Percentiles rank a stretch among this genome's conserved stretches.
phyloP scores from a whole-genome alignment of 441 rosid species.

The Populus hybrid region DNA sequence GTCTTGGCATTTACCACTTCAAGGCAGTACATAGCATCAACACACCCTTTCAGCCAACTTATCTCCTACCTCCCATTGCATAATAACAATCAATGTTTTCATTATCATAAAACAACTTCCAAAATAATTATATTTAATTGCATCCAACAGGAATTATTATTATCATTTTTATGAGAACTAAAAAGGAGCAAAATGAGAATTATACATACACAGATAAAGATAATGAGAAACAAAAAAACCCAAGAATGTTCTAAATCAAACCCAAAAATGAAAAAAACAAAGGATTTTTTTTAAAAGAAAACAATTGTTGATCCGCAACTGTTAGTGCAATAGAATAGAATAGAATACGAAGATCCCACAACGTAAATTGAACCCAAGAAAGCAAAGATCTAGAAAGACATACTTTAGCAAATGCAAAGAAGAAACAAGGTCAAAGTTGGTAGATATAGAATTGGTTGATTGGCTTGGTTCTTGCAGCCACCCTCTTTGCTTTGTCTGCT shows the following conservation, averaged over 20 bases:
- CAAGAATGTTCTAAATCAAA: not conserved
- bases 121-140: not conserved
- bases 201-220: not conserved
- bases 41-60: not conserved
- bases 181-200: not conserved
- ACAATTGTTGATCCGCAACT: conserved; percentile 34
- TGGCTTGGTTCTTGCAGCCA: not conserved
- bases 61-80: not conserved
- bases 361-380: conserved; percentile 13
- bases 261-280: not conserved
- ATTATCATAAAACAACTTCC: not conserved
- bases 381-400: conserved; percentile 35
- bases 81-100: not conserved
- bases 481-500: conserved; percentile 6
- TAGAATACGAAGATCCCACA: conserved; percentile 15
- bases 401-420: conserved; percentile 14
- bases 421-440: conserved; percentile 15
- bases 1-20: conserved; percentile 2
- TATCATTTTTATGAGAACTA: not conserved
- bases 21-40: not conserved
- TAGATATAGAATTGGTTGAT: conserved; percentile 1
- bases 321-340: conserved; percentile 12
- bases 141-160: not conserved
- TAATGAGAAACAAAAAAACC: not conserved
- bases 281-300: not conserved